Evolutionary conservation across 179 eudicot species (phyloP).

Genomic region (Spergularia azorica): DNA sequence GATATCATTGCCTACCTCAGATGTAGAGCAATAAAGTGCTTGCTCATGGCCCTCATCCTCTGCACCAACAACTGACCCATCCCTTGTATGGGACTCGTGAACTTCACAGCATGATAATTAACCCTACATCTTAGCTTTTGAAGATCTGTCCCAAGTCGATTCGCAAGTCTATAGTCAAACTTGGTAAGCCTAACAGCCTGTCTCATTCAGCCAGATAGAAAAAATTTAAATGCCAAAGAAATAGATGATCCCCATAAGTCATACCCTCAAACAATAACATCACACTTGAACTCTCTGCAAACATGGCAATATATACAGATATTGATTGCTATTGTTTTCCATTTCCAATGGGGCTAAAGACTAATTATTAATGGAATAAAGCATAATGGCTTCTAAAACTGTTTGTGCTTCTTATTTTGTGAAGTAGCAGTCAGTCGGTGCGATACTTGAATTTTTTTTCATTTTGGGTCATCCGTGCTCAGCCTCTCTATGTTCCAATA

Average conservation of each 20-base stretch:
- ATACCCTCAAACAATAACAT: background rate
- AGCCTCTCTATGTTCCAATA: too few relatives aligned
- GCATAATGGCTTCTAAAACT: too few relatives aligned
- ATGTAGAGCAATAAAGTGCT: constrained; percentile 88
- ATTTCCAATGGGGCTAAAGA: too few relatives aligned
- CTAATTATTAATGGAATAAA: too few relatives aligned
- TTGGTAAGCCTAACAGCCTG: constrained; percentile 97
- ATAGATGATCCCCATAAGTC: constrained; percentile 9
- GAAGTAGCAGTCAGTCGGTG: too few relatives aligned
- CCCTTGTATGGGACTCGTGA: constrained; percentile 65
- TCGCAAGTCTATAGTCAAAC: constrained; percentile 94
- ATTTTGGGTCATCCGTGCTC: too few relatives aligned
- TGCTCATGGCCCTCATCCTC: constrained; percentile 75
- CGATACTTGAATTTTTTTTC: too few relatives aligned
- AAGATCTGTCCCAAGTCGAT: constrained; percentile 71
- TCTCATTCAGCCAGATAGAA: constrained; percentile 30
- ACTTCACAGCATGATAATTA: constrained; percentile 86
- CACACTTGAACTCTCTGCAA: background rate
- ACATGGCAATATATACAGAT: background rate
- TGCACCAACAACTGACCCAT: constrained; percentile 76
- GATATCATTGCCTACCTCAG: constrained; percentile 53
- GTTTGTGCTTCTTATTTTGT: too few relatives aligned
- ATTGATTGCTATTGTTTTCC: background rate
- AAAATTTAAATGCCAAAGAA: constrained; percentile 19
- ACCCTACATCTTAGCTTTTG: constrained; percentile 98